Conservation (phyloP, 768 basidiomycete species). For the Trametes villosa region DNA sequence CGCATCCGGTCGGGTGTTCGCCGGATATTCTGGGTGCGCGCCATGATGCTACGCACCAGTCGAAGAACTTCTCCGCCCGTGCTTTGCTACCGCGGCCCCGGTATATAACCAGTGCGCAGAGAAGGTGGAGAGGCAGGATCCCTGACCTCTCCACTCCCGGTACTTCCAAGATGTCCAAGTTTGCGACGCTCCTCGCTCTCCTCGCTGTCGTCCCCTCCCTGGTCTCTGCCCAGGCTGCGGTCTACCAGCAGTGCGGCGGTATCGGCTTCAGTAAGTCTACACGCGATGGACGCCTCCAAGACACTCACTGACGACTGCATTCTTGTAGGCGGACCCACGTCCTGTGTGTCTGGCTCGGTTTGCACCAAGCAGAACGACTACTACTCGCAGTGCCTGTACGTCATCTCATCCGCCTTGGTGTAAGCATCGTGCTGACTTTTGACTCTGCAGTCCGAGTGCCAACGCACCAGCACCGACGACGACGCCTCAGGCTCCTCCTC, state of each 20-base stretch:
- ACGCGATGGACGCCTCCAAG: background rate
- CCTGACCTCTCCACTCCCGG: conserved; percentile 14
- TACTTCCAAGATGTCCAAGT: conserved; percentile 48
- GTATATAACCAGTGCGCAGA: conserved; percentile 24
- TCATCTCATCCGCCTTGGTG: background rate
- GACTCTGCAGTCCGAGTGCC: conserved; percentile 21
- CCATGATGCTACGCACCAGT: conserved; percentile 10
- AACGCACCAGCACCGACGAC: conserved; percentile 16
- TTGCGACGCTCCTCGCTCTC: conserved; percentile 45
- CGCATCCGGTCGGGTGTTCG: conserved; percentile 32
- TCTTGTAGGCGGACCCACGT: conserved; percentile 36
- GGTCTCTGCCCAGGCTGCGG: conserved; percentile 45
- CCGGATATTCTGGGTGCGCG: conserved; percentile 30
- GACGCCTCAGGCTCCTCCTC: conserved; percentile 16
- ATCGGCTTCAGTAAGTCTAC: conserved; percentile 49
- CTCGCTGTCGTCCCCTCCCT: conserved; percentile 49
- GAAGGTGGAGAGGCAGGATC: conserved; percentile 19
- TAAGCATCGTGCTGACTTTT: no score
- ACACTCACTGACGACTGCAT: background rate
- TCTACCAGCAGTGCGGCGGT: conserved; percentile 61
- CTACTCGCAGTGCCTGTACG: conserved; percentile 42
- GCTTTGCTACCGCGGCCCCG: background rate
- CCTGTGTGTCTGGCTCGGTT: conserved; percentile 37
- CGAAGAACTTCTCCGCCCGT: conserved; percentile 3
- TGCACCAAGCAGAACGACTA: conserved; percentile 38